Base-by-base conservation (phyloP, 2,329 filamentous ascomycete species). In the Ophiostoma quercus region DNA sequence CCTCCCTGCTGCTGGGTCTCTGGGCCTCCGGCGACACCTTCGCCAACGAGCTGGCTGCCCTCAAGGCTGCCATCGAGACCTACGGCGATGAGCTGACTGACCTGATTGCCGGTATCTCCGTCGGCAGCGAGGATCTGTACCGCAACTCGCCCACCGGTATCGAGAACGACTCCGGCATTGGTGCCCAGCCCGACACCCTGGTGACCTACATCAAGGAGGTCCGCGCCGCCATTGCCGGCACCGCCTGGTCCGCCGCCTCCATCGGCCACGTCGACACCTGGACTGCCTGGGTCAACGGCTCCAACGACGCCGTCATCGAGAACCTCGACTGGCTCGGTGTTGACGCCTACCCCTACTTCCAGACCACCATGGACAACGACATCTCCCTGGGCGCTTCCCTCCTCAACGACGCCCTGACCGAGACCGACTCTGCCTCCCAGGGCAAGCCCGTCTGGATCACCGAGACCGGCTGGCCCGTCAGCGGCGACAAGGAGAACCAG, bases 211-310 rank as follows among this genome's bases (percentile, higher is more conserved):
- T 96, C 82, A 79, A 83, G 71, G 82, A 90, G 77, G 88, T 91
- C 71, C 87, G 88, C 73, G 78, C 82, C 37, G 82, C 86, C 72
- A 86, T 96, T 76, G 76, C 84, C 37, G 86, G 85, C 71, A 92
- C 91, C 16, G 77, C 80, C 67, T 81, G 91, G 32, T 80, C 84
- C 51, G 79, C 80, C 32, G 84, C 82, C 65, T 82, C 86, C 22
- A 68, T 96, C 71, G 92, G 92, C 68, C 93, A 96, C 79, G 92
- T 96, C 77, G 93, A 96, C 77, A 96, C 93, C 68, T 96, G 92
- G 92, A 92, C 89, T 47, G 87, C 87, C 68, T 94, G 88, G 84
- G 87, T 87, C 77, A 92, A 96, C 79, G 79, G 80, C 68, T 86
- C 88, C 76, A 96, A 94, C 84, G 79, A 80, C 67, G 87, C 84